Conservation (phyloP, 495 filamentous ascomycete species). For the Penicillium maclennaniae region DNA sequence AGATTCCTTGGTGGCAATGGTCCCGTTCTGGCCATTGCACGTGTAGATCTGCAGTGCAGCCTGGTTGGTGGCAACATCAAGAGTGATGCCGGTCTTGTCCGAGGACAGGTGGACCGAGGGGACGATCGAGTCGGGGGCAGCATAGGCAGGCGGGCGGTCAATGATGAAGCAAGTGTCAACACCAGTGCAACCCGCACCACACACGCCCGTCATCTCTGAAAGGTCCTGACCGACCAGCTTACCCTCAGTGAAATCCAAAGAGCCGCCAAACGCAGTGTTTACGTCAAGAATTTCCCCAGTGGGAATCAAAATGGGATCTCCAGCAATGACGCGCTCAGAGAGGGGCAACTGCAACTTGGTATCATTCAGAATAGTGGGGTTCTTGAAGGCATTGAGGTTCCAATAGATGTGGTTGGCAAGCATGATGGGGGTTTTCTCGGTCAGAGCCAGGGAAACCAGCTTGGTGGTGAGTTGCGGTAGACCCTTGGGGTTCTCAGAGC, state of each 20-base stretch:
- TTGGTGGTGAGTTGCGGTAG: conserved; percentile 45
- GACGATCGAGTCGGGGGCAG: conserved; percentile 57
- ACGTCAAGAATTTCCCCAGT: conserved; percentile 68
- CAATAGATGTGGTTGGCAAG: conserved; percentile 81
- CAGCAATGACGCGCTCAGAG: conserved; percentile 63
- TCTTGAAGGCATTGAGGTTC: conserved; percentile 81
- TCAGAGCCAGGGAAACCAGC: conserved; percentile 63
- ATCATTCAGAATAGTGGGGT: conserved; percentile 64
- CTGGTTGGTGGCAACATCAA: conserved; percentile 73
- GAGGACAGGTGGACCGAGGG: conserved; percentile 59
- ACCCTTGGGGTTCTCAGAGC: conserved; percentile 37
- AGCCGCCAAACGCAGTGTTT: conserved; percentile 51
- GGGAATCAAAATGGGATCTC: conserved; percentile 73
- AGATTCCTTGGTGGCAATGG: conserved; percentile 48
- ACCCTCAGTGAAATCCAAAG: conserved; percentile 73
- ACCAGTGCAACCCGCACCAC: conserved; percentile 70
- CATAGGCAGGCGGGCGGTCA: conserved; percentile 61
- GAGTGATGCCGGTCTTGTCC: conserved; percentile 58
- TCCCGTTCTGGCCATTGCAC: conserved; percentile 70
- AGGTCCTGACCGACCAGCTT: conserved; percentile 74
- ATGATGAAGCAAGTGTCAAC: conserved; percentile 74
- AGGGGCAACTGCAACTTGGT: conserved; percentile 69
- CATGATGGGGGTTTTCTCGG: conserved; percentile 78
- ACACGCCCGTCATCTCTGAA: conserved; percentile 55
- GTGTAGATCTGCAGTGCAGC: conserved; percentile 75